Base-by-base conservation (phyloP, 164 flowering plant species). In the Macadamia tetraphylla region DNA sequence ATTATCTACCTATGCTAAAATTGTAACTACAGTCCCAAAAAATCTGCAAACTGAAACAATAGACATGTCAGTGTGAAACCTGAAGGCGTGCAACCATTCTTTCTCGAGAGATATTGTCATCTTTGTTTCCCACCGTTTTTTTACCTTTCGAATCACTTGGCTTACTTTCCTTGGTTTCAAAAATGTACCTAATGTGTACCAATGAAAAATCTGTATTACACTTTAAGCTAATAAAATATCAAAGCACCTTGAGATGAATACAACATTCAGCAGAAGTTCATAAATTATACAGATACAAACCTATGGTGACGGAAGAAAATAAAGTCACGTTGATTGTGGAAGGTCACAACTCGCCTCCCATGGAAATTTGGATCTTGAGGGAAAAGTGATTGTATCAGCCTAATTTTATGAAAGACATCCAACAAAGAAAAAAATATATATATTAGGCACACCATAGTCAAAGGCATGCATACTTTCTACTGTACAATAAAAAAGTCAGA, bases 291-390 rank as follows among this genome's bases (percentile, higher is more conserved):
- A 23, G 64, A 31, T 5, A 72, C 86, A 59, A 29, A 94, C 98
- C 97, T 78, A 78, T 91, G 98, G 79, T 94, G 97, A 59, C 96
- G 86, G 74, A 94, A 94, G 81, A 91, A 90, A 75, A 94, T 88
- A 66, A 87, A 91, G 71, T 94, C 98, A 29, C 97, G 84, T 76
- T 94, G 96, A 70, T 91, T 94, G 79, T 94, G 98, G 69, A 94
- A 94, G 32, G 98, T 94, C 51, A 90, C 96, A 73, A 94, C 96
- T 76, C 96, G 74, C 35, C 97, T 87, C 63, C 96, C 97, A 53
- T 84, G 87, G 49, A 94, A 94, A 59, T 91, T 78, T 15, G 96
- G 96, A 65, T 79, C 84, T 85, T 90, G 96, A 4, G 95, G 93
- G 71, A 94, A 94, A 66, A 91, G 83, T 62, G 98, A 82, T 64